Base-by-base conservation (phyloP, 2,329 filamentous ascomycete species). In the Madurella fahalii region DNA sequence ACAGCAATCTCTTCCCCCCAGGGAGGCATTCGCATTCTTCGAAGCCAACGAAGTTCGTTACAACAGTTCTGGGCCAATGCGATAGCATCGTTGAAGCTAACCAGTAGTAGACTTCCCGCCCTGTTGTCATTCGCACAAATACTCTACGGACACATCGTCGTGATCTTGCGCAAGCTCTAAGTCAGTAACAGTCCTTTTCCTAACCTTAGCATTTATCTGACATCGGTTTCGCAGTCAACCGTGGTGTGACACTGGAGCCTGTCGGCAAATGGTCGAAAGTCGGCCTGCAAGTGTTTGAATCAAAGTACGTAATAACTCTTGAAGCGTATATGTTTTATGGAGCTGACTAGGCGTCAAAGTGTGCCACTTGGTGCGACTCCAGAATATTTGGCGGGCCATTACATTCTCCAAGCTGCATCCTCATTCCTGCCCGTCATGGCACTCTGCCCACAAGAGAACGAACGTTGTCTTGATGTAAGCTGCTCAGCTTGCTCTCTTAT, bases 231-330 rank as follows among this genome's bases (percentile, higher is more conserved):
- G 3, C 16, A 62, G 60, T 96, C 78, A 96, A 96, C 75, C 89
- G 93, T 60, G 94, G 94, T 61, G 94, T 99, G 47, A 95, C 92
- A 13, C 82, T 99, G 40, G 93, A 99, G 72, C 94, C 94, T 2
- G 90, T 99, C 16, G 94, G 94, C 58, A 97, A 97, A 73, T 99
- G 94, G 94, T 94, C 89, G 63, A 99, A 99, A 76, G 91, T 99
- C 60, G 94, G 94, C 46, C 81, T 99, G 40, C 94, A 99, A 71
- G 84, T 99, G 57, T 99, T 99, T 70, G 94, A 99, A 72, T 89
- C 88, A 54, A 87, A 85, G 57, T 61, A 60, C 16, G 60, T 47
- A 16, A 31, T 52, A 85, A 89, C 0, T 67, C 65, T 49, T 30
- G 41, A 16, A 43, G 3, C 5, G 13, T n/a, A 3, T n/a, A 47